Percentiles rank a stretch among this genome's conserved stretches.
phyloP scores from a whole-genome alignment of 495 filamentous ascomycete genomes.

The Penicillium alfredii region DNA sequence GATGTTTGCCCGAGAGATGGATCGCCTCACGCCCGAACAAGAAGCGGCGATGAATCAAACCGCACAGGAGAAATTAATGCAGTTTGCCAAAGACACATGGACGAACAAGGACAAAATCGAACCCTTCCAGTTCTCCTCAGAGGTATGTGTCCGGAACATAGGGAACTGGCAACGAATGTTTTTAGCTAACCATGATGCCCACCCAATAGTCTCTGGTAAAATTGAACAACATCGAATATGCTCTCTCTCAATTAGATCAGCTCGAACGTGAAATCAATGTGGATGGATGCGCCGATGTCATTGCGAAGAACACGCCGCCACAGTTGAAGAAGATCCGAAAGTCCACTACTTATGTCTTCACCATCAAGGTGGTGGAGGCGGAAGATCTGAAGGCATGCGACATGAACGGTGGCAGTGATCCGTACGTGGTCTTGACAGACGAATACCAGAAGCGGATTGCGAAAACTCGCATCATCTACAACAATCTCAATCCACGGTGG shows the following conservation, averaged over 20 bases:
- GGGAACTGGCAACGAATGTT: constrained; percentile 9
- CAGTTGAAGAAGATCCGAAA: constrained; percentile 51
- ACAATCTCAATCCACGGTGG: constrained; percentile 92
- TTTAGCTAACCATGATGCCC: too few relatives aligned
- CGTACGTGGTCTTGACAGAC: constrained; percentile 93
- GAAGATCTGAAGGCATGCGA: constrained; percentile 98
- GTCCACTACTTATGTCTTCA: constrained; percentile 86
- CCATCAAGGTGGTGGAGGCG: constrained; percentile 98
- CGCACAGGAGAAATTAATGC: constrained; percentile 83
- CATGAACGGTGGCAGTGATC: constrained; percentile 88
- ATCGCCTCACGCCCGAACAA: constrained; percentile 80
- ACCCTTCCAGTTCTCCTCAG: constrained; percentile 93
- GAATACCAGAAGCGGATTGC: constrained; percentile 97
- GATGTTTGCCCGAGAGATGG: constrained; percentile 88
- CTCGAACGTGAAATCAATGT: constrained; percentile 86
- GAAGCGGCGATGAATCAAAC: constrained; percentile 69
- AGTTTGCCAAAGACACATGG: constrained; percentile 94
- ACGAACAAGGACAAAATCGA: constrained; percentile 89
- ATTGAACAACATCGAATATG: constrained; percentile 95
- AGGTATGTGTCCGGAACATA: constrained; percentile 49
- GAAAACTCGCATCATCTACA: constrained; percentile 88
- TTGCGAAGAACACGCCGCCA: constrained; percentile 59
- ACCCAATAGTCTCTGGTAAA: constrained; percentile 97
- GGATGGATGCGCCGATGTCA: constrained; percentile 83
- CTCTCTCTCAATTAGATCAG: constrained; percentile 80